Base-by-base conservation (phyloP, 108 stramenopile genomes). In the Mediolabrus comicus region DNA sequence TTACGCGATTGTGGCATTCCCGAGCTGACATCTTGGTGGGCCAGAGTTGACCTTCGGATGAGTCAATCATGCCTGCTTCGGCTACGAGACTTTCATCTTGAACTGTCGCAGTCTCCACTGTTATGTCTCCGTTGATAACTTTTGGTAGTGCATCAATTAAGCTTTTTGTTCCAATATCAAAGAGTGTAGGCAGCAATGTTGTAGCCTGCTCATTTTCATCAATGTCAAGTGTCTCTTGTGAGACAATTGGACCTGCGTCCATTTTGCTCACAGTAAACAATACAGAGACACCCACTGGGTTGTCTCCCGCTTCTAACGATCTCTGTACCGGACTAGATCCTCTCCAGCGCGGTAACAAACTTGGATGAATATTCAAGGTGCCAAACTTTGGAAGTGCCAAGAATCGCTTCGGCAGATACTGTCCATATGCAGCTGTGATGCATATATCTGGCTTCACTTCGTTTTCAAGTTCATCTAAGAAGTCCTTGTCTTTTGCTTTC, bases 341-440 rank as follows among this genome's bases (percentile, higher is more conserved):
- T 17, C 98, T 83, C 87, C 95, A 99, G 32, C 84, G 65, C 4
- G 98, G 98, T 30, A 99, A 74, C 64, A 99, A 80, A 71, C 89
- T 91, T 4, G 98, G 98, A 83, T 99, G 98, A 29, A 99, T 95
- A 65, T 99, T 99, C 54, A 98, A 84, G 4, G 97, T 99, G 14
- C 94, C 98, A 59, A 83, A 85, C 39, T 75, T 75, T 32, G 97
- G 97, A 4, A 92, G 74, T 19, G 89, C 82, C 55, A 98, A 73
- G 74, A 98, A 98, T 59, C 89, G 77, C 74, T 94, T 95, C 2
- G 97, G 90, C 6, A 96, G 75, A 67, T 90, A 98, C 70, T 98
- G 96, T 7, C 98, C 98, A 67, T 99, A 99, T 11, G 98, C 98
- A 6, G 98, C 98, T 0, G 98, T 99, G 53, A 99, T 89, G 75